A percentile compares a stretch with the other conserved stretches of the same genome.
These are phyloP conservation scores for Cercospora nicotianae DNA, from an alignment of 2,329 filamentous ascomycete species.

Conservation along the genomic window DNA sequence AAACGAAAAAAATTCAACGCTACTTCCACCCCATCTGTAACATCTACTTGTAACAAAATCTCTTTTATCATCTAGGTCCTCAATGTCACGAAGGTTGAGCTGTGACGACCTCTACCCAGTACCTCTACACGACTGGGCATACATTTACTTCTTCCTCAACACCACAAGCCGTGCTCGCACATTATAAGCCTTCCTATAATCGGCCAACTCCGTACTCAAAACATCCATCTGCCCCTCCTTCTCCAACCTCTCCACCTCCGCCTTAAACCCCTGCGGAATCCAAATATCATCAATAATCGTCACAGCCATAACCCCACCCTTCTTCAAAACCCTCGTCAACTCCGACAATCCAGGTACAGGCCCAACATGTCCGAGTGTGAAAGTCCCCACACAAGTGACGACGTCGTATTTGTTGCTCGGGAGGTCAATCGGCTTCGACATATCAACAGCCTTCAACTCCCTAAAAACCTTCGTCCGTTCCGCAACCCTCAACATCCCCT, in stretches of 20 bases:
- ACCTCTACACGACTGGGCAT: neutral
- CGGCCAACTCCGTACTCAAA: conserved; percentile 36
- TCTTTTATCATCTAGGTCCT: neutral
- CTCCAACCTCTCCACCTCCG: conserved; percentile 45
- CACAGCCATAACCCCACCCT: conserved; percentile 52
- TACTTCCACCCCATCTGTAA: neutral
- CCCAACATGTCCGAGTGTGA: conserved; percentile 58
- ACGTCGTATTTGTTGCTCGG: conserved; percentile 50
- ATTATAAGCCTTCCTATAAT: conserved; percentile 35
- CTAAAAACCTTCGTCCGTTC: conserved; percentile 51
- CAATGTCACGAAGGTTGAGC: neutral
- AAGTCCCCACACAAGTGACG: conserved; percentile 56
- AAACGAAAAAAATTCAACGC: neutral
- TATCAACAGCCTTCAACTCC: conserved; percentile 48
- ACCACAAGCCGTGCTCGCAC: conserved; percentile 30
- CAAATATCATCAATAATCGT: conserved; percentile 56
- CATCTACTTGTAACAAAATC: neutral
- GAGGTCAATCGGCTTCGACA: conserved; percentile 47
- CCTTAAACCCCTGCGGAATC: conserved; percentile 50
- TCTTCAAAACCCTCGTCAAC: conserved; percentile 52
- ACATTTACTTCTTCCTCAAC: conserved; percentile 27
- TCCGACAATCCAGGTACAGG: conserved; percentile 51
- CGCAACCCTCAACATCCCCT: conserved; percentile 57
- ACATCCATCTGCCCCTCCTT: conserved; percentile 41
- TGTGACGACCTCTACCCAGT: conserved; percentile 4